Percentiles rank a stretch among this genome's conserved stretches.
These are phyloP conservation scores for Cryphonectria radicalis DNA, from an alignment of 2,329 filamentous ascomycete species.

Conservation along the genomic window DNA sequence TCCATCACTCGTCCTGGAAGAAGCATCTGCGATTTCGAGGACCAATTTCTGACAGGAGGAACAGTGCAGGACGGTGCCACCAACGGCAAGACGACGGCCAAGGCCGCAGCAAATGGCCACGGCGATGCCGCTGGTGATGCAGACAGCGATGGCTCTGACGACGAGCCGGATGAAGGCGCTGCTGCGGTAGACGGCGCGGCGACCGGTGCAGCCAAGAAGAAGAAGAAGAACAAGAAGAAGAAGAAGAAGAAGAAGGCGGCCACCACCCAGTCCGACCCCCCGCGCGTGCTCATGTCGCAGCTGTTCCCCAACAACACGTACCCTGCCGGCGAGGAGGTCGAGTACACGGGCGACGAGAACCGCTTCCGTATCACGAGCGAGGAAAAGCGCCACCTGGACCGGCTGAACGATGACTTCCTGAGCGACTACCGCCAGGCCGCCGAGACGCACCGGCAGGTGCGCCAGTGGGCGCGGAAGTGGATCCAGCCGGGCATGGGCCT, in stretches of 20 bases:
- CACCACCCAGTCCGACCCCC: slow-evolving; percentile 76
- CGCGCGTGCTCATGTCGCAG: slow-evolving; percentile 72
- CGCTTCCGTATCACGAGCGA: slow-evolving; percentile 78
- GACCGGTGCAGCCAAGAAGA: slow-evolving; percentile 63
- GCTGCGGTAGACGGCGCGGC: slow-evolving; percentile 45
- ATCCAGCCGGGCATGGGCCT: slow-evolving; percentile 79
- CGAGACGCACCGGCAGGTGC: slow-evolving; percentile 79
- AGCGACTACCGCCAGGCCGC: slow-evolving; percentile 78
- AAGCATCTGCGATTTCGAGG: background rate
- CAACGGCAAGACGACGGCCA: slow-evolving; percentile 45
- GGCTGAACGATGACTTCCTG: slow-evolving; percentile 77
- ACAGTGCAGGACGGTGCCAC: slow-evolving; percentile 47
- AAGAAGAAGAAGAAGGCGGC: slow-evolving; percentile 70
- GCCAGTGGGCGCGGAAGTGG: slow-evolving; percentile 78
- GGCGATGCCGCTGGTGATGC: slow-evolving; percentile 40
- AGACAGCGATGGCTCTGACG: slow-evolving; percentile 56
- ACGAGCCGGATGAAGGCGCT: slow-evolving; percentile 52
- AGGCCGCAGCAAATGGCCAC: slow-evolving; percentile 44
- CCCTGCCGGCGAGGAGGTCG: slow-evolving; percentile 76
- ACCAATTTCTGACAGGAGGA: slow-evolving; percentile 19
- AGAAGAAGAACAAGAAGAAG: slow-evolving; percentile 84
- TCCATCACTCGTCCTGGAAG: background rate
- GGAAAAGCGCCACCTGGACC: slow-evolving; percentile 82
- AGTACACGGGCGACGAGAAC: slow-evolving; percentile 75
- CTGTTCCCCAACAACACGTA: slow-evolving; percentile 75